These are phyloP conservation scores for Clitoria ternatea DNA, from an alignment of 306 rosid species.

Conservation along the genomic window DNA sequence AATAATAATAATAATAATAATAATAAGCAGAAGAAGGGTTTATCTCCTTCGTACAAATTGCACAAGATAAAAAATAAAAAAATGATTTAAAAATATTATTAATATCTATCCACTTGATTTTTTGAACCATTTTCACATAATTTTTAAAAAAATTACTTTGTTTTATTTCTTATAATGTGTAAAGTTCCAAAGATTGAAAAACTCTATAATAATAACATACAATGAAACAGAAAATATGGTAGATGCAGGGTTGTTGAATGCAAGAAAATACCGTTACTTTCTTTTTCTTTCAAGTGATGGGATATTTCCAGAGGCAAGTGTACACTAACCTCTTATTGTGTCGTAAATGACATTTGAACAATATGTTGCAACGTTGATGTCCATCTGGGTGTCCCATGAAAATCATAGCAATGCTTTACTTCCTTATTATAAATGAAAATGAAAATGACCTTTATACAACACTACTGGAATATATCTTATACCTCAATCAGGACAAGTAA, in stretches of 20 bases:
- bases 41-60: too few species aligned
- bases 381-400: not conserved
- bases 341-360: not conserved
- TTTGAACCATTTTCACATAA: too few species aligned
- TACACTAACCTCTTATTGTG: not conserved
- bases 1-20: too few species aligned
- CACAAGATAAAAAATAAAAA: too few species aligned
- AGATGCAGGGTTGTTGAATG: not conserved
- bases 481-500: not conserved
- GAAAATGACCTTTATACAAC: conserved; percentile 11
- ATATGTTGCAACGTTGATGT: not conserved
- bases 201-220: too few species aligned
- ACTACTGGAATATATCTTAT: not conserved
- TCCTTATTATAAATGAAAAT: not conserved
- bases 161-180: too few species aligned
- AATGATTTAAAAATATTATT: too few species aligned
- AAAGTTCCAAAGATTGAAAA: too few species aligned
- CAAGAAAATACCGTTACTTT: not conserved
- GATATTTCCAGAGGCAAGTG: not conserved
- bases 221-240: not conserved
- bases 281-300: not conserved
- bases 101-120: too few species aligned
- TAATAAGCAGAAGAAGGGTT: too few species aligned
- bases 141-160: too few species aligned
- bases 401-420: not conserved